Evolutionary conservation across 129 eudicot species (phyloP).

Genomic region (Pulicaria dysenterica): DNA sequence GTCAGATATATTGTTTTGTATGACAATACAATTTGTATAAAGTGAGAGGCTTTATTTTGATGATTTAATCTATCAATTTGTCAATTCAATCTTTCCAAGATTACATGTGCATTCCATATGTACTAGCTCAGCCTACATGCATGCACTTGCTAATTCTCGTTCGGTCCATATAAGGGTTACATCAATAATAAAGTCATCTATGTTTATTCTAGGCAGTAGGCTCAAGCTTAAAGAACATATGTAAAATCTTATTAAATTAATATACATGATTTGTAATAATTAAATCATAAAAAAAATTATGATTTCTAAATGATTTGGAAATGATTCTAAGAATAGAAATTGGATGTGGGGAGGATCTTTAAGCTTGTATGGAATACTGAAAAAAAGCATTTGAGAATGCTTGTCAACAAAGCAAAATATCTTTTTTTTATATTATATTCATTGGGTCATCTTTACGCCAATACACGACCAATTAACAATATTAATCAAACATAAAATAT

Average conservation of each 20-base stretch:
- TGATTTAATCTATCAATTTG: too few species aligned
- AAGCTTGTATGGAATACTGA: slow-evolving; percentile 34
- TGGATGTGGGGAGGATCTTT: slow-evolving; percentile 31
- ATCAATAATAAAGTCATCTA: too few species aligned
- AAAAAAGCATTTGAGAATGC: slow-evolving; percentile 39
- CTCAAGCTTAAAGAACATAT: too few species aligned
- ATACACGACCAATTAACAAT: not conserved
- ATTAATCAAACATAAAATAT: not conserved
- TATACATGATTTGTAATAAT: not conserved
- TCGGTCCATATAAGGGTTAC: too few species aligned
- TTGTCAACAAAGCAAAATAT: slow-evolving; percentile 23
- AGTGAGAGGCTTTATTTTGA: too few species aligned
- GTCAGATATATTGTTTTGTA: too few species aligned
- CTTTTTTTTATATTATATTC: slow-evolving; percentile 13
- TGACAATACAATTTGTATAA: too few species aligned
- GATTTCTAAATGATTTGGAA: slow-evolving; percentile 22
- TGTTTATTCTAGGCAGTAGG: too few species aligned
- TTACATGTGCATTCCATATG: too few species aligned
- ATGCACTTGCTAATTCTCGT: too few species aligned
- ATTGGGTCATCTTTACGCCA: slow-evolving; percentile 38
- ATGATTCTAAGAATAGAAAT: slow-evolving; percentile 9
- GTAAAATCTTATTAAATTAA: not conserved
- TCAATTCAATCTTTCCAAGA: too few species aligned
- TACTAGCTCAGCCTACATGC: too few species aligned
- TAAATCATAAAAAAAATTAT: not conserved